Evolutionary conservation across 192 early-diverging fungal genomes (phyloP), one percentile per base, ranked within the genome.

Genomic region (Backusella morwellensis): DNA sequence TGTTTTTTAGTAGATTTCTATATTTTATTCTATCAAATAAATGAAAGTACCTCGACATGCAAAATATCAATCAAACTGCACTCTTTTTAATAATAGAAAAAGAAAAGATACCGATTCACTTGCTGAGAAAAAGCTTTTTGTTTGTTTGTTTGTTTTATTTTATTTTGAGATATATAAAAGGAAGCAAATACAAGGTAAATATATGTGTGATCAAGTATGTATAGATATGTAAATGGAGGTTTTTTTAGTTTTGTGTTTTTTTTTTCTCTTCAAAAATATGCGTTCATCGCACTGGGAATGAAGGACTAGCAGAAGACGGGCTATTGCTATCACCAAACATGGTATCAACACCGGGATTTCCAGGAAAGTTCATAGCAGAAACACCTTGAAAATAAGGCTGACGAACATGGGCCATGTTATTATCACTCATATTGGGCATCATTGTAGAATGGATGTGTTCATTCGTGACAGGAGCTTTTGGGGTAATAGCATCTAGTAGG

Each of bases 401-500:
- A 8, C 70, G 70, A 71, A 50, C 11, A 47, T 40, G 36, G 4
- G 26, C n/a, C n/a, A 38, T 69, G 38, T 41, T 69, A 12, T 41
- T 38, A 40, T 38, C 35, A 69, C 21, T 26, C 9, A 38, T 21
- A 40, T 26, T 38, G 1, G n/a, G n/a, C 29, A 47, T 47, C 38
- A 17, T 42, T 26, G 41, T 35, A 14, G 34, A 68, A 68, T 68
- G 35, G 2, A 19, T 34, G n/a, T 11, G 52, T n/a, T 73, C 72
- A 38, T 36, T 26, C 21, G 40, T 29, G n/a, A 36, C 32, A 73
- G 35, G 1, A 74, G 40, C 52, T 38, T 75, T 81, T 17, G 80
- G 80, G 5, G 75, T 89, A 47, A 93, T 84, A 7, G 92, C 91
- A 78, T 92, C 92, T 35, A 89, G 77, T 34, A 93, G 88, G 69